phyloP scores from a whole-genome alignment of 139 green algal species.

The Auxenochlorella pyrenoidosa region DNA sequence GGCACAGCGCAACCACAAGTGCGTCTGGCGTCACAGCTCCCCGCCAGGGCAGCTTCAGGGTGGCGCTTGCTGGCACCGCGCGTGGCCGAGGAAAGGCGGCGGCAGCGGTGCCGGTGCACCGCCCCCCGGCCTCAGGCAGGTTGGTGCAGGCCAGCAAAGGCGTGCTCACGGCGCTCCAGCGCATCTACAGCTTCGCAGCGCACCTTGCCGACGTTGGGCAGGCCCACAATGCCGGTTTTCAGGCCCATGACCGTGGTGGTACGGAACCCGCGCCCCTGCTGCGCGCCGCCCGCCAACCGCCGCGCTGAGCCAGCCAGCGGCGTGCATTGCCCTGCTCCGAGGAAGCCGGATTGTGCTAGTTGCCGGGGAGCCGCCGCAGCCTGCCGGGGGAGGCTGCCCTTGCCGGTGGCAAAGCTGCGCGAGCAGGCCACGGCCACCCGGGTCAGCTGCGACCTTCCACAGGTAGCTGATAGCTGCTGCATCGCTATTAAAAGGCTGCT shows the following conservation, averaged over 20 bases:
- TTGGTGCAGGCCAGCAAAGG: neutral
- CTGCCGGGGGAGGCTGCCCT: neutral
- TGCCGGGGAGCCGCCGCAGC: neutral
- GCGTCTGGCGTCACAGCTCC: no score
- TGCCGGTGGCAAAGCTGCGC: neutral
- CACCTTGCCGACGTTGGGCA: slow-evolving; percentile 98
- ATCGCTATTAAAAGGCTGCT: neutral
- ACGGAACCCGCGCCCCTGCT: slow-evolving; percentile 24
- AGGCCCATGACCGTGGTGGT: slow-evolving; percentile 57
- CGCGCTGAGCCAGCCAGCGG: neutral
- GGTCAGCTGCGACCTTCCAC: neutral
- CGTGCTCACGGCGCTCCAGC: neutral
- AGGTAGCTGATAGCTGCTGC: neutral
- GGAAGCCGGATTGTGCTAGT: neutral
- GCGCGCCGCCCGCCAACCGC: neutral
- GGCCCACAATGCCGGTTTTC: slow-evolving; percentile 94
- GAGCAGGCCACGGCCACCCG: neutral
- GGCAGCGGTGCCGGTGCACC: no score
- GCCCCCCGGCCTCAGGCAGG: neutral
- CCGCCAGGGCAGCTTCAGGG: neutral
- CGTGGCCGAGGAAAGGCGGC: no score
- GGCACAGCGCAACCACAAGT: neutral
- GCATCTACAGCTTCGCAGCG: no score
- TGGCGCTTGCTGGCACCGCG: no score
- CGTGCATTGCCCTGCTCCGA: neutral